A percentile compares a stretch with the other conserved stretches of the same genome.
Conservation (phyloP, 345 rosid species). For the Syzygium grande region DNA sequence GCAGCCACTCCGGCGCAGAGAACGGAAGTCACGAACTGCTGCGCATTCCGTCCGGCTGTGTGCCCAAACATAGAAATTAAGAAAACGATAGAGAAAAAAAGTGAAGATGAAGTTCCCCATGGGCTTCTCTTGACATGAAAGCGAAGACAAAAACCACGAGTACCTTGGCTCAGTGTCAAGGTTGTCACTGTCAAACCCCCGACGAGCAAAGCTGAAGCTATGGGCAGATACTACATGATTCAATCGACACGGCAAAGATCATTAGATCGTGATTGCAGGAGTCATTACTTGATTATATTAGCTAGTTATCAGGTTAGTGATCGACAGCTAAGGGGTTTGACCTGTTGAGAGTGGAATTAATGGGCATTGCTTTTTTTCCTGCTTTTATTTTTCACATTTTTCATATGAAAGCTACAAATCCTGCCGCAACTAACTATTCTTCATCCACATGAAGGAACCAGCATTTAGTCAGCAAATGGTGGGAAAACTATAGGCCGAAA, state of each 20-base stretch:
- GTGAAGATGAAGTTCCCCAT: neutral
- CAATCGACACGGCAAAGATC: neutral
- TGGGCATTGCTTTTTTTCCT: neutral
- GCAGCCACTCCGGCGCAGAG: constrained; percentile 88
- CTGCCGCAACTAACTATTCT: neutral
- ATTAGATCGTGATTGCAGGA: neutral
- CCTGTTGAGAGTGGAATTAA: neutral
- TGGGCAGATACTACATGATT: constrained; percentile 74
- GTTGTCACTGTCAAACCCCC: constrained; percentile 88
- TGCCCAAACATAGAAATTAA: neutral
- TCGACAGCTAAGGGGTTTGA: neutral
- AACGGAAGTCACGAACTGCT: constrained; percentile 59
- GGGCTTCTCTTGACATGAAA: neutral
- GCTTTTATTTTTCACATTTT: neutral
- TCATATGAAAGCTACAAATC: neutral
- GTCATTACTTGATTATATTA: neutral
- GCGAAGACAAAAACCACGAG: neutral
- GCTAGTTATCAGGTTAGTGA: neutral
- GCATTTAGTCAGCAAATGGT: neutral
- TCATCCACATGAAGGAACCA: neutral
- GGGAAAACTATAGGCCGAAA: neutral
- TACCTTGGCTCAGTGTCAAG: constrained; percentile 87
- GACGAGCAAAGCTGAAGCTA: constrained; percentile 80
- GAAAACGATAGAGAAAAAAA: neutral
- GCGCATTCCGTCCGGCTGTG: constrained; percentile 67